Conservation (phyloP, 139 green algal genomes). For the Volvox reticuliferus region DNA sequence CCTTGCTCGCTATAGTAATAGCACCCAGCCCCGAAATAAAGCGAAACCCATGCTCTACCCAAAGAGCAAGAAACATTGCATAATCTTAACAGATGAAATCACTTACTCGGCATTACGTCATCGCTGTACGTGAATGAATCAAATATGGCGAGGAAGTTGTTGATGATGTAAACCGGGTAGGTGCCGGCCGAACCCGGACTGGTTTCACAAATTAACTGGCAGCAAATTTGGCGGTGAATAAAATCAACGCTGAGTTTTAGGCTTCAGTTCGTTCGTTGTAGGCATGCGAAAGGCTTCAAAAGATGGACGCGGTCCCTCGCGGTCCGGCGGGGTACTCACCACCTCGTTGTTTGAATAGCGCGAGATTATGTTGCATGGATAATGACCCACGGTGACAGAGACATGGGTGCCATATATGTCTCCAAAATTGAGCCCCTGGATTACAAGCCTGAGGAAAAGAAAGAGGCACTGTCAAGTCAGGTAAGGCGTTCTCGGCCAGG, state of each 20-base stretch:
- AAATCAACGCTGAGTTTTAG: too few relatives aligned
- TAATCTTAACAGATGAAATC: not conserved
- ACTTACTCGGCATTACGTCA: slow-evolving; percentile 43
- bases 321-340: slow-evolving; percentile 5
- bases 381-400: slow-evolving; percentile 41
- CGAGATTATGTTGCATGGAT: slow-evolving; percentile 43
- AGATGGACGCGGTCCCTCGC: not conserved
- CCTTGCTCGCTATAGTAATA: too few relatives aligned
- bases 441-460: slow-evolving; percentile 23
- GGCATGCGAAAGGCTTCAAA: not conserved
- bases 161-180: slow-evolving; percentile 22
- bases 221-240: not conserved
- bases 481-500: not conserved
- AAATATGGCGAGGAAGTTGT: not conserved
- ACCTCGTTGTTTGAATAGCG: slow-evolving; percentile 41
- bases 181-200: not conserved
- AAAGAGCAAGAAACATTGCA: not conserved
- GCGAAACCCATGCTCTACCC: not conserved
- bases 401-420: slow-evolving; percentile 4
- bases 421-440: slow-evolving; percentile 41
- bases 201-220: slow-evolving; percentile 48
- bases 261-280: not conserved
- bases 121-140: slow-evolving; percentile 20
- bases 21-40: not conserved
- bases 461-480: not conserved